Conservation (phyloP, 192 early-diverging fungal genomes). For the Geranomyces variabilis region DNA sequence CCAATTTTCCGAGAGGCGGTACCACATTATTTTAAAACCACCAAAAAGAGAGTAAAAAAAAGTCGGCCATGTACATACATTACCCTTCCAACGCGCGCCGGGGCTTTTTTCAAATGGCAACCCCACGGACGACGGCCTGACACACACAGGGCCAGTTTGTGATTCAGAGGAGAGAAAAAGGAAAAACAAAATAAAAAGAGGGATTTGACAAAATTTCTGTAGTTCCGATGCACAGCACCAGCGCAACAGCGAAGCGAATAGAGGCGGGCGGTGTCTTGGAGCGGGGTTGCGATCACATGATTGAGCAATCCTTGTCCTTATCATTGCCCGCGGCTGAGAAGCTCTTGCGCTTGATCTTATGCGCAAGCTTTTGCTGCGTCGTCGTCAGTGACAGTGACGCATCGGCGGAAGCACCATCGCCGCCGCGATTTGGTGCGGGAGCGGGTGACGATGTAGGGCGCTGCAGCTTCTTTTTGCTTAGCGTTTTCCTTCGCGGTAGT, state of each 20-base stretch:
- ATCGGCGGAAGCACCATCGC: background rate
- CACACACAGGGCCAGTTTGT: too few relatives aligned
- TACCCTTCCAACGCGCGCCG: too few relatives aligned
- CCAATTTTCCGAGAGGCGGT: conserved; percentile 7
- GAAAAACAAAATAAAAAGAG: too few relatives aligned
- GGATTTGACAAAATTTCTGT: too few relatives aligned
- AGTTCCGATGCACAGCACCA: too few relatives aligned
- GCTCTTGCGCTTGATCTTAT: conserved; percentile 5
- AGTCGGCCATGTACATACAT: too few relatives aligned
- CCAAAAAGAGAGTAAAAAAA: too few relatives aligned
- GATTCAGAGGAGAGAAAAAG: too few relatives aligned
- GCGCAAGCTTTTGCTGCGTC: background rate
- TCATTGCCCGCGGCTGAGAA: background rate
- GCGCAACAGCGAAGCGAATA: too few relatives aligned
- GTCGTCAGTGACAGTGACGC: background rate
- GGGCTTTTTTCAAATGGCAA: too few relatives aligned
- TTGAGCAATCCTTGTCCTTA: conserved; percentile 7
- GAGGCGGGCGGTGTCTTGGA: too few relatives aligned
- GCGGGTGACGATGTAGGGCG: background rate
- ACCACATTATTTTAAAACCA: background rate
- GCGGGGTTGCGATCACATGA: conserved; percentile 2
- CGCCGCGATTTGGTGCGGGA: background rate
- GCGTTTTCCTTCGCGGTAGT: background rate
- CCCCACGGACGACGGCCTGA: too few relatives aligned
- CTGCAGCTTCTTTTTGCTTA: background rate